These are phyloP conservation scores for Fraxinus velutina DNA, from an alignment of 305 asterid species.

Conservation along the genomic window DNA sequence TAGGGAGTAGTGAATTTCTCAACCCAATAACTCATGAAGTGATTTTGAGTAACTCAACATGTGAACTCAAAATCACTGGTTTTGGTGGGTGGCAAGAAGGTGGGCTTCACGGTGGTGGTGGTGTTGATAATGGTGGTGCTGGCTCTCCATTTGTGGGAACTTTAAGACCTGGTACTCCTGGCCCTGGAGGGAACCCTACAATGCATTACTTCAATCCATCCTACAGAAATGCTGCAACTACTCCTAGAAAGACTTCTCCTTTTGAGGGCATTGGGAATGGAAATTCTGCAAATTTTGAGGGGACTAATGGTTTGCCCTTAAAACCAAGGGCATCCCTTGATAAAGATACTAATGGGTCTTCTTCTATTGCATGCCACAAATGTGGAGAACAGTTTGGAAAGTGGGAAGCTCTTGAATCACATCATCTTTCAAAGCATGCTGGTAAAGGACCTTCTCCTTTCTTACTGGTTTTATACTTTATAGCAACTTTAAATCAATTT, in stretches of 20 bases:
- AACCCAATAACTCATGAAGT: constrained; percentile 81
- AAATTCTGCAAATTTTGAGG: constrained; percentile 14
- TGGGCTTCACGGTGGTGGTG: constrained; percentile 21
- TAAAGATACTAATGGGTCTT: constrained; percentile 34
- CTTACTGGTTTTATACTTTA: constrained; percentile 1
- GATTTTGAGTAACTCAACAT: constrained; percentile 58
- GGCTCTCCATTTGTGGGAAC: constrained; percentile 56
- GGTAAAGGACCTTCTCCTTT: constrained; percentile 37
- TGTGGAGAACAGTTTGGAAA: constrained; percentile 79
- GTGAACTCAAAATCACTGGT: constrained; percentile 66
- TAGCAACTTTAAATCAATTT: constrained; percentile 10
- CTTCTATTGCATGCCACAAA: constrained; percentile 50
- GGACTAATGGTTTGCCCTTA: constrained; percentile 24
- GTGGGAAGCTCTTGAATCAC: constrained; percentile 79
- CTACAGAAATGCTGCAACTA: constrained; percentile 39
- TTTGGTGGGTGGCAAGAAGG: constrained; percentile 47
- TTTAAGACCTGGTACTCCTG: constrained; percentile 79
- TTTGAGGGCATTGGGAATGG: constrained; percentile 27
- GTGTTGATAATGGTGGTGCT: constrained; percentile 19
- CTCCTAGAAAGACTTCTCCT: constrained; percentile 50
- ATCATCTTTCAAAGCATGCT: constrained; percentile 85
- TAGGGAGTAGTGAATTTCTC: constrained; percentile 77
- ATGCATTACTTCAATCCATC: constrained; percentile 61
- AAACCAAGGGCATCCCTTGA: constrained; percentile 43
- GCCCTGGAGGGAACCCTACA: constrained; percentile 62